phyloP scores from a whole-genome alignment of 129 eudicot species.

The Lactuca saligna region DNA sequence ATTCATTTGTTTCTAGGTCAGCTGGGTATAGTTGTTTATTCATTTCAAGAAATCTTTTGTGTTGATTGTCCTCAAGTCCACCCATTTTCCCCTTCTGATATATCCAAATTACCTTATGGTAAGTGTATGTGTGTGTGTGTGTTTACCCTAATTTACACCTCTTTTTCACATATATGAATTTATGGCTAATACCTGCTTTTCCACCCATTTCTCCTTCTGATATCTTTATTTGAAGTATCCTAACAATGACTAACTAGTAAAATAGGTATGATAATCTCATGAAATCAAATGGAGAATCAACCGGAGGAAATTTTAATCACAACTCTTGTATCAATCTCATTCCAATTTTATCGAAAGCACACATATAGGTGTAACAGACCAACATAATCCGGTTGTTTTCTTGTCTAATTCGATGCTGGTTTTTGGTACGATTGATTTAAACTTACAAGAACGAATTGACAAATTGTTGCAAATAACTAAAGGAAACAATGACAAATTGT shows the following conservation, averaged over 20 bases:
- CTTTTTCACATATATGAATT: too few species aligned
- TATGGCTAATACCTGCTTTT: too few species aligned
- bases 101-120: too few species aligned
- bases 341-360: neutral
- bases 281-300: slow-evolving; percentile 5
- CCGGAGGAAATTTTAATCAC: neutral
- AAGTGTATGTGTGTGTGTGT: too few species aligned
- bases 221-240: too few species aligned
- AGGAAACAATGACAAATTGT: slow-evolving; percentile 75
- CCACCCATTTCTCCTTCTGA: too few species aligned
- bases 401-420: neutral
- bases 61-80: too few species aligned
- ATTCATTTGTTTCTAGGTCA: too few species aligned
- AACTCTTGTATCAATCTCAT: neutral
- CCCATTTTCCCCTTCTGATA: too few species aligned
- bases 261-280: neutral
- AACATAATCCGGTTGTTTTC: neutral
- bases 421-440: neutral
- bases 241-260: neutral
- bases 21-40: too few species aligned
- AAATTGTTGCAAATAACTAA: slow-evolving; percentile 62
- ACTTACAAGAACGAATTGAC: neutral
- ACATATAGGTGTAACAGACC: neutral
- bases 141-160: too few species aligned
- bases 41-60: too few species aligned